These are phyloP conservation scores for Limonium bicolor DNA, from an alignment of 148 eudicot species.

Conservation along the genomic window DNA sequence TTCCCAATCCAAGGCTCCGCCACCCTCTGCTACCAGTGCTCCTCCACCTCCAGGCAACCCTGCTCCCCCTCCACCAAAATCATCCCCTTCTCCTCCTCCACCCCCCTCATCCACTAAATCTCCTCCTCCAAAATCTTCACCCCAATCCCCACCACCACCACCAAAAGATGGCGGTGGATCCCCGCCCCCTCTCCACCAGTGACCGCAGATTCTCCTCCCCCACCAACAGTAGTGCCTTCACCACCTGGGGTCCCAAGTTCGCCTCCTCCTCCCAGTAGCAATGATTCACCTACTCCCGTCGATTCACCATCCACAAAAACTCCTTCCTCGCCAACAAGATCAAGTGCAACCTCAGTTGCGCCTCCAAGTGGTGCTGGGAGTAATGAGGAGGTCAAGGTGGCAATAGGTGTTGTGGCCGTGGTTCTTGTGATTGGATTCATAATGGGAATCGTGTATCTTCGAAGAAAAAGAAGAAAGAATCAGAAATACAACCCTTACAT, in stretches of 20 bases:
- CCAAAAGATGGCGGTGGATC: too few species aligned
- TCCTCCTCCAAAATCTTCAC: constrained; percentile 12
- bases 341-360: background rate
- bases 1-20: constrained; percentile 3
- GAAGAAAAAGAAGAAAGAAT: constrained; percentile 42
- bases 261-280: constrained; percentile 9
- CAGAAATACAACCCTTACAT: constrained; percentile 22
- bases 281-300: constrained; percentile 21
- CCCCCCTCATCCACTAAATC: background rate
- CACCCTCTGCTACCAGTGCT: constrained; percentile 8
- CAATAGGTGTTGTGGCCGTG: constrained; percentile 23
- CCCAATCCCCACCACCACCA: constrained; percentile 16
- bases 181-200: constrained; percentile 12
- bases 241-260: constrained; percentile 26
- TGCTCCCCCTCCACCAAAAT: constrained; percentile 4
- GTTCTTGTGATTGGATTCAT: constrained; percentile 20
- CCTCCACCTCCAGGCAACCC: constrained; percentile 9
- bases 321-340: constrained; percentile 7
- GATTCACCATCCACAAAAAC: constrained; percentile 20
- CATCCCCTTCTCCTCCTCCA: constrained; percentile 9
- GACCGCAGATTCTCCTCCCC: constrained; percentile 10
- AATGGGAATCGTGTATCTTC: constrained; percentile 30
- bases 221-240: constrained; percentile 5
- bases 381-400: constrained; percentile 18
- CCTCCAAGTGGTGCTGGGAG: constrained; percentile 6